Base-by-base conservation (phyloP, 2,329 filamentous ascomycete species). In the Stachybotrys elegans region DNA sequence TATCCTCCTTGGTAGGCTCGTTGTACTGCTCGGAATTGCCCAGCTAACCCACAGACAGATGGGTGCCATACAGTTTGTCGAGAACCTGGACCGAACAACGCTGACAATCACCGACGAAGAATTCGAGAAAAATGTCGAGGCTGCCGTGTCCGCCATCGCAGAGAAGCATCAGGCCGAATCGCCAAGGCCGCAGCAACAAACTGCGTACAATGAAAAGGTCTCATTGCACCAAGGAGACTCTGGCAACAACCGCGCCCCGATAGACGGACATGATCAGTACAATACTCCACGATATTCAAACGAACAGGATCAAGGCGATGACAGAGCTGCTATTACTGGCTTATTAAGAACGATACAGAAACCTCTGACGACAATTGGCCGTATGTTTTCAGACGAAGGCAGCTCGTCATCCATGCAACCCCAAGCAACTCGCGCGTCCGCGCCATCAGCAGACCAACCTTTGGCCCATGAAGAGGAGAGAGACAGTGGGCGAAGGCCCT, bases 41-140 rank as follows among this genome's bases (percentile, higher is more conserved):
- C 23, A 31, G 16, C 38, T 40, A 25, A 40, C 17, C 13, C 14
- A 22, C 17, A 12, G 12, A 7, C 48, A 86, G 77, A 88, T 92
- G 84, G 93, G 93, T 43, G 93, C 90, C 31, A 85, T 98, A 40
- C 90, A 95, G 57, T 98, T 98, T 63, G 88, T 98, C 54, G 93
- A 98, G 69, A 94, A 88, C 48, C 83, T 98, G 66, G 93, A 98
- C 65, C 84, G 91, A 36, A 97, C 93, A 2, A 92, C 86, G 21
- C 70, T 98, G 7, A 97, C 93, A 1, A 93, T 98, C 42, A 85
- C 85, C 2, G 91, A 98, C 57, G 89, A 93, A 45, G 93, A 97
- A 29, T 98, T 98, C 57, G 93, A 98, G 62, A 81, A 79, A 59
- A 91, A 95, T 53, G 94, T 98, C n/a, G 93, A 98, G 68, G 86